A percentile compares a stretch with the other conserved stretches of the same genome.
phyloP scores from a whole-genome alignment of 768 basidiomycete species.

The Leccinum obscurum region DNA sequence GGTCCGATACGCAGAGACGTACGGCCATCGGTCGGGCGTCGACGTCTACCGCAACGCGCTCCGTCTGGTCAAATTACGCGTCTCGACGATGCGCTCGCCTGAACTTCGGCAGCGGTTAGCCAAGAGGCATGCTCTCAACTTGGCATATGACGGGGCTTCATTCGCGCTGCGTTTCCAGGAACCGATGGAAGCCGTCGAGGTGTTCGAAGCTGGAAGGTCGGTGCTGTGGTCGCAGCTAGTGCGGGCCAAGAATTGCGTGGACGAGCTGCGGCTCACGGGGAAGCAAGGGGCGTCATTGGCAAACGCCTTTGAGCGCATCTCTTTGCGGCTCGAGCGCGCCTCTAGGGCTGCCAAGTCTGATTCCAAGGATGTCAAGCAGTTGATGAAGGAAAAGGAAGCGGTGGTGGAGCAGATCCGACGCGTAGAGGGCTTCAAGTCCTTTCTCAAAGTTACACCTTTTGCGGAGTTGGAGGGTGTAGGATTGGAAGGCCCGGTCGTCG shows the following conservation, averaged over 20 bases:
- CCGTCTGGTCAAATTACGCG: conserved; percentile 22
- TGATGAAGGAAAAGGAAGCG: conserved; percentile 28
- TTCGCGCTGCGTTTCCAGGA: conserved; percentile 26
- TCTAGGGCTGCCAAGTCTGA: conserved; percentile 8
- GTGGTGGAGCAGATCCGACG: conserved; percentile 32
- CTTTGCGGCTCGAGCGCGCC: conserved; percentile 15
- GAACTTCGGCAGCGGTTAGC: conserved; percentile 22
- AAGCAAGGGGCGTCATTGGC: conserved; percentile 18
- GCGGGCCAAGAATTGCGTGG: conserved; percentile 26
- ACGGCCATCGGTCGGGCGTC: conserved; percentile 28
- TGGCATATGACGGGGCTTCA: conserved; percentile 31
- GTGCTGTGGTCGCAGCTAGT: conserved; percentile 37
- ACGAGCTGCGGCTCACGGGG: conserved; percentile 26
- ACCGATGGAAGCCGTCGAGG: conserved; percentile 29
- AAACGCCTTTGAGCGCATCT: conserved; percentile 24
- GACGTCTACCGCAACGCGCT: conserved; percentile 32
- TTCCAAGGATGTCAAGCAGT: conserved; percentile 18
- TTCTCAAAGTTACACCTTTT: conserved; percentile 28
- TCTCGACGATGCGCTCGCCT: conserved; percentile 16
- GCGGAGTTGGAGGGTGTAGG: conserved; percentile 29
- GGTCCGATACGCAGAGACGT: conserved; percentile 21
- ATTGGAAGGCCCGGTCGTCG: conserved; percentile 36
- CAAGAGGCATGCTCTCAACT: conserved; percentile 7
- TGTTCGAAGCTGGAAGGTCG: conserved; percentile 34
- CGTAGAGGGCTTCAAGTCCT: conserved; percentile 33